A percentile compares a stretch with the other conserved stretches of the same genome.
phyloP scores from a whole-genome alignment of 768 basidiomycete species.

The Symmetrospora coprosmae region DNA sequence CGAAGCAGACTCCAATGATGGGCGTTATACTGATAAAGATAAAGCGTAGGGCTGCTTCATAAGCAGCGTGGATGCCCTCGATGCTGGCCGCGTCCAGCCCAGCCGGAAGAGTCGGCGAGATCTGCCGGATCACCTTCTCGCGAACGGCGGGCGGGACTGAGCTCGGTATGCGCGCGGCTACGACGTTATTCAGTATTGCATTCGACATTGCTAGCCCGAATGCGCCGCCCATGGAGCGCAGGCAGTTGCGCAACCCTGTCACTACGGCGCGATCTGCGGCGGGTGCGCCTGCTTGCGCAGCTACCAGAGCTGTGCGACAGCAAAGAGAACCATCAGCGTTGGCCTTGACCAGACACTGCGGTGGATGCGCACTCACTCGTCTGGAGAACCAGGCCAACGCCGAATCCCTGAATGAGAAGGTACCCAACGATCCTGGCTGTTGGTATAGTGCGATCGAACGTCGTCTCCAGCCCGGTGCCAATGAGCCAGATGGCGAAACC shows the following conservation, averaged over 20 bases:
- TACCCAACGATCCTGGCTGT: constrained; percentile 28
- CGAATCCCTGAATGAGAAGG: constrained; percentile 32
- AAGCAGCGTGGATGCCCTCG: constrained; percentile 25
- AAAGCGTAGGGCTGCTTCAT: constrained; percentile 29
- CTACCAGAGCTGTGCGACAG: constrained; percentile 30
- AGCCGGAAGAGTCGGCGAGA: constrained; percentile 12
- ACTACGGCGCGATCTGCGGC: constrained; percentile 34
- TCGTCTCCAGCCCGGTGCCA: constrained; percentile 28
- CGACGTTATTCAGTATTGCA: constrained; percentile 34
- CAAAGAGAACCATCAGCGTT: background rate
- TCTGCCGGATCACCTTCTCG: constrained; percentile 2
- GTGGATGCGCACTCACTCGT: constrained; percentile 26
- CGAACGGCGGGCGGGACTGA: constrained; percentile 4
- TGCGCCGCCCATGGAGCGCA: constrained; percentile 35
- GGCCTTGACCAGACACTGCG: background rate
- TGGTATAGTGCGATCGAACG: constrained; percentile 24
- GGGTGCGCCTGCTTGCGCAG: constrained; percentile 29
- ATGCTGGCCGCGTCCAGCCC: background rate
- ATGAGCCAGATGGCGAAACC: constrained; percentile 33
- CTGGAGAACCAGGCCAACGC: constrained; percentile 33
- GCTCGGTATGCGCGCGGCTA: constrained; percentile 17
- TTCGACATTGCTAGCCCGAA: constrained; percentile 35
- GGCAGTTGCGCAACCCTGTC: constrained; percentile 32
- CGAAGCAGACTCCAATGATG: constrained; percentile 27
- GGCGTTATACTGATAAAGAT: constrained; percentile 33